A percentile compares a stretch with the other conserved stretches of the same genome.
These are phyloP conservation scores for Boletus reticulatus DNA, from an alignment of 768 basidiomycete species.

Conservation along the genomic window DNA sequence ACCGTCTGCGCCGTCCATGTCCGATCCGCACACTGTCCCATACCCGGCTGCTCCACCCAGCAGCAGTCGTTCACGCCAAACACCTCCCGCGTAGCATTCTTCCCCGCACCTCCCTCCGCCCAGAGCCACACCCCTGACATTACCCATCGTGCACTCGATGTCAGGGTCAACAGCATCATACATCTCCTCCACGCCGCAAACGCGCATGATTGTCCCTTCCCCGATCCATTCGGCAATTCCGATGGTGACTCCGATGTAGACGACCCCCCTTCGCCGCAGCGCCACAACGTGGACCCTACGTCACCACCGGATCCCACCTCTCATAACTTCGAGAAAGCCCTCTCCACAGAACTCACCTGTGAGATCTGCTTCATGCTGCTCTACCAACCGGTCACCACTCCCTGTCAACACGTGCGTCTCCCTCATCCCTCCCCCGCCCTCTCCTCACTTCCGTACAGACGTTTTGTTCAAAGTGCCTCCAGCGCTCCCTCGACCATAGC, in stretches of 20 bases:
- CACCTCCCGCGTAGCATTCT: conserved; percentile 37
- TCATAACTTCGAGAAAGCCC: conserved; percentile 55
- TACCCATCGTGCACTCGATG: conserved; percentile 37
- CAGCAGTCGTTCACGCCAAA: conserved; percentile 27
- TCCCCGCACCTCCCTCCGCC: conserved; percentile 34
- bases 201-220: conserved; percentile 12
- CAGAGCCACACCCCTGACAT: neutral
- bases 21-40: conserved; percentile 31
- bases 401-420: conserved; percentile 85
- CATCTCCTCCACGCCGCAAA: conserved; percentile 36
- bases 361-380: conserved; percentile 88
- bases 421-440: conserved; percentile 2
- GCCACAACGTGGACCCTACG: conserved; percentile 28
- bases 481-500: conserved; percentile 87
- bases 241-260: conserved; percentile 34
- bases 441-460: conserved; percentile 49
- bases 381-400: conserved; percentile 86
- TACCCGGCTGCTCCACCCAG: conserved; percentile 34
- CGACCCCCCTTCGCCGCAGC: conserved; percentile 19
- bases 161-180: conserved; percentile 57
- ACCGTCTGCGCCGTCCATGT: conserved; percentile 68
- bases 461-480: conserved; percentile 87
- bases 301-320: conserved; percentile 24
- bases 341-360: conserved; percentile 73
- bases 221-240: conserved; percentile 24